phyloP scores from a whole-genome alignment of 192 early-diverging fungal species.

The Backusella morwellensis region DNA sequence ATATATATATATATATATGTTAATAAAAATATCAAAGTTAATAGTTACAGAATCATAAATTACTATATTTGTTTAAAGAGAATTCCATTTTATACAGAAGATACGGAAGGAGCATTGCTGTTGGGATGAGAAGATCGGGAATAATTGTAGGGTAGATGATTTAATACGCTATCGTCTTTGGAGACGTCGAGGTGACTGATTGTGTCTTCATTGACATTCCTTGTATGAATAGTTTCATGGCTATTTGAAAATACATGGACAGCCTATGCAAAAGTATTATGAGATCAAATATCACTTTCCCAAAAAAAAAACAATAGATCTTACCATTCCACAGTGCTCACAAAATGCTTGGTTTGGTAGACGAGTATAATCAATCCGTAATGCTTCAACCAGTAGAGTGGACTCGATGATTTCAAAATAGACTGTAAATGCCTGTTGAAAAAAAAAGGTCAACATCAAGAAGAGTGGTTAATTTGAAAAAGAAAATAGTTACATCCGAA shows the following conservation, averaged over 20 bases:
- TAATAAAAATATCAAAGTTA: background rate
- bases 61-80: background rate
- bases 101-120: background rate
- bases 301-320: background rate
- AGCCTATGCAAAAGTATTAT: background rate
- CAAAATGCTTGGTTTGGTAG: conserved; percentile 20
- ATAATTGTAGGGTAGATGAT: background rate
- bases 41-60: background rate
- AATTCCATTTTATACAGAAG: background rate
- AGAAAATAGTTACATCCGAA: conserved; percentile 20
- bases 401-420: conserved; percentile 39
- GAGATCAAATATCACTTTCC: no score
- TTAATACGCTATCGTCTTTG: background rate
- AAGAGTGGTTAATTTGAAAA: background rate
- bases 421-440: conserved; percentile 25
- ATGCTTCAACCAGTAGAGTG: conserved; percentile 34
- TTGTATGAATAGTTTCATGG: background rate
- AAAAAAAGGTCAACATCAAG: background rate
- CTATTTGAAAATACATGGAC: background rate
- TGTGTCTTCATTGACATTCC: background rate
- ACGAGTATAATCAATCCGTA: conserved; percentile 22
- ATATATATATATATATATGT: no score
- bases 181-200: background rate
- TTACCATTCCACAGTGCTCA: conserved; percentile 24
- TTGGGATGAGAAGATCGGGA: background rate